Conservation (phyloP, 2,329 filamentous ascomycete genomes). For the Aspergillus sp. region DNA sequence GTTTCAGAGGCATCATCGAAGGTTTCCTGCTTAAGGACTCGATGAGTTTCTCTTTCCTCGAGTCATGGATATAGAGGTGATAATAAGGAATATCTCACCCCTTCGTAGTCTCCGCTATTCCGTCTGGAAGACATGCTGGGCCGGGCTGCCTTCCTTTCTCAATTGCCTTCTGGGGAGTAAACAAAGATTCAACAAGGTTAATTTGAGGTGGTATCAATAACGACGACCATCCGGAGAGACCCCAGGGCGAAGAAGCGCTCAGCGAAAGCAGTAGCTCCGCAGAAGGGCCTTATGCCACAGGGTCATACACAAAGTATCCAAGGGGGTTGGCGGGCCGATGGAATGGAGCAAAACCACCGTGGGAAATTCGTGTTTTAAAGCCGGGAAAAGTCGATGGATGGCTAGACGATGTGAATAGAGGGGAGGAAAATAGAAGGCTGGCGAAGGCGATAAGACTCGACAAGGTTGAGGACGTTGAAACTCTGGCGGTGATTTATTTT, state of each 20-base stretch:
- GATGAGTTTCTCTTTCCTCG: conserved; percentile 7
- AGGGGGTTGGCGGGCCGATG: neutral
- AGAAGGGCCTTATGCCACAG: neutral
- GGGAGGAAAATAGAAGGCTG: too few relatives aligned
- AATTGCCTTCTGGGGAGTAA: neutral
- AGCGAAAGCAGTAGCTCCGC: conserved; percentile 6
- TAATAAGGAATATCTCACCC: conserved; percentile 22
- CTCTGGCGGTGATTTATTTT: too few relatives aligned
- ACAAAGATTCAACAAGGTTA: too few relatives aligned
- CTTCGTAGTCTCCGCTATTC: conserved; percentile 40
- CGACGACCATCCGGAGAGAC: neutral
- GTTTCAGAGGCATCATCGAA: conserved; percentile 73
- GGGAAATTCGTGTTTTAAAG: too few relatives aligned
- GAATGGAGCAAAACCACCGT: too few relatives aligned
- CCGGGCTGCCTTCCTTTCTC: neutral
- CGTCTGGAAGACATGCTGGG: conserved; percentile 33
- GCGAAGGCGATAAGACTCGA: too few relatives aligned
- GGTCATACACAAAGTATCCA: neutral
- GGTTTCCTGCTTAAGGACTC: conserved; percentile 53
- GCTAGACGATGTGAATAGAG: too few relatives aligned
- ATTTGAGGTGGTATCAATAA: neutral
- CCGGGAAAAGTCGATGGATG: too few relatives aligned
- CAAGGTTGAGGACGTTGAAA: too few relatives aligned
- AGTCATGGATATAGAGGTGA: neutral
- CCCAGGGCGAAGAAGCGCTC: neutral